Evolutionary conservation across 2,329 filamentous ascomycete genomes (phyloP).

Genomic region (Talaromyces sp.): DNA sequence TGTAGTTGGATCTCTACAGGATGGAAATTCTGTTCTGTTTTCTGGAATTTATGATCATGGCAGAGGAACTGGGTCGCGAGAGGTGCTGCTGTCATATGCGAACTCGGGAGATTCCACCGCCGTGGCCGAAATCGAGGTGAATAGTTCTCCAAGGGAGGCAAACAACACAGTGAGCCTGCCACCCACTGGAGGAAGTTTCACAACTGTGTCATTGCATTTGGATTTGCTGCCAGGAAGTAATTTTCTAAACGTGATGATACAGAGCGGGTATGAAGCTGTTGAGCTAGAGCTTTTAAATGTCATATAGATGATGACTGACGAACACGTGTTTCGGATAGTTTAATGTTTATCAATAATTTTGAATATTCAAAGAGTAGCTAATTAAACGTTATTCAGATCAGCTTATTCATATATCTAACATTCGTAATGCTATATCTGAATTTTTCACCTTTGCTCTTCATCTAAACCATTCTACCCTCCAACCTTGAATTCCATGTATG

Average conservation of each 20-base stretch:
- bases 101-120: neutral
- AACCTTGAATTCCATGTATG: neutral
- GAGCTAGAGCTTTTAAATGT: neutral
- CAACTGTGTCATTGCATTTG: neutral
- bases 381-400: neutral
- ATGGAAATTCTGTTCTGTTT: neutral
- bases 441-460: neutral
- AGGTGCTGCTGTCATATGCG: neutral
- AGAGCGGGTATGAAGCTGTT: neutral
- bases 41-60: neutral
- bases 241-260: neutral
- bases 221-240: neutral
- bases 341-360: neutral
- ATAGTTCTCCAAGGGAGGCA: neutral
- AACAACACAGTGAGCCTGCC: neutral
- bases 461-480: neutral
- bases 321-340: neutral
- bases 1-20: neutral
- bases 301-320: neutral
- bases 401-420: neutral
- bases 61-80: neutral
- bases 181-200: neutral
- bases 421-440: neutral
- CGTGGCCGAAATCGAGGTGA: neutral
- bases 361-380: neutral